A percentile compares a stretch with the other conserved stretches of the same genome.
phyloP scores from a whole-genome alignment of 108 stramenopile genomes.

The Fragilariopsis cylindrus region DNA sequence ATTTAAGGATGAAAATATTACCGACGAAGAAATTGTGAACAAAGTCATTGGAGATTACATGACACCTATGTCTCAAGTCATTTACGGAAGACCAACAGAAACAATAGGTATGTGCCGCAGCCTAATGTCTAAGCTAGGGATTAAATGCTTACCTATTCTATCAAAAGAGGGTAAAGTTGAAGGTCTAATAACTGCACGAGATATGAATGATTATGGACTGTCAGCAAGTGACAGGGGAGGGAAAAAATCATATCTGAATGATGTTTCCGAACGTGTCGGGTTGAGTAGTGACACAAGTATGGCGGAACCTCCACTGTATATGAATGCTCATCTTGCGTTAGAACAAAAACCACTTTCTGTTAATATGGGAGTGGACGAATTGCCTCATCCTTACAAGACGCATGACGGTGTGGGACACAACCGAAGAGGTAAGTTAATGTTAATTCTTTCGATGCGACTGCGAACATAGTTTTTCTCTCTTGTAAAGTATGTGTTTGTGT shows the following conservation, averaged over 20 bases:
- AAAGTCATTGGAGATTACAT: constrained; percentile 51
- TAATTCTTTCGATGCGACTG: neutral
- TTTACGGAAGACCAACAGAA: constrained; percentile 82
- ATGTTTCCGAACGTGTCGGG: constrained; percentile 90
- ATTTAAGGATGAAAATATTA: constrained; percentile 47
- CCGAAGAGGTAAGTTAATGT: constrained; percentile 53
- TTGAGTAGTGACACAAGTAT: constrained; percentile 78
- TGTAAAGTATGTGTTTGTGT: neutral
- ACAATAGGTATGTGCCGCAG: constrained; percentile 84
- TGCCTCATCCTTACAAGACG: constrained; percentile 95
- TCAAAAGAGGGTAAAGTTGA: constrained; percentile 75
- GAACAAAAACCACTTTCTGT: constrained; percentile 73
- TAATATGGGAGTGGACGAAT: constrained; percentile 73
- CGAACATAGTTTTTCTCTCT: neutral
- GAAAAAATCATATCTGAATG: constrained; percentile 86
- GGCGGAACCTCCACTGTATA: constrained; percentile 81
- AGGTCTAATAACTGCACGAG: constrained; percentile 88
- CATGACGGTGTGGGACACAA: constrained; percentile 67
- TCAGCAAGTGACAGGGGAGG: constrained; percentile 85
- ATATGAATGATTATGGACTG: constrained; percentile 87
- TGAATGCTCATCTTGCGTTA: constrained; percentile 63
- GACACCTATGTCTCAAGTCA: constrained; percentile 84
- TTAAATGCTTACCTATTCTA: constrained; percentile 91
- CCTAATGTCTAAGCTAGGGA: constrained; percentile 86
- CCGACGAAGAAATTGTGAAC: constrained; percentile 49